Evolutionary conservation across 1,284 basidiomycete genomes (phyloP), one percentile per base, ranked within the genome.

Genomic region (Xerocomus cyaneibrunnescens): DNA sequence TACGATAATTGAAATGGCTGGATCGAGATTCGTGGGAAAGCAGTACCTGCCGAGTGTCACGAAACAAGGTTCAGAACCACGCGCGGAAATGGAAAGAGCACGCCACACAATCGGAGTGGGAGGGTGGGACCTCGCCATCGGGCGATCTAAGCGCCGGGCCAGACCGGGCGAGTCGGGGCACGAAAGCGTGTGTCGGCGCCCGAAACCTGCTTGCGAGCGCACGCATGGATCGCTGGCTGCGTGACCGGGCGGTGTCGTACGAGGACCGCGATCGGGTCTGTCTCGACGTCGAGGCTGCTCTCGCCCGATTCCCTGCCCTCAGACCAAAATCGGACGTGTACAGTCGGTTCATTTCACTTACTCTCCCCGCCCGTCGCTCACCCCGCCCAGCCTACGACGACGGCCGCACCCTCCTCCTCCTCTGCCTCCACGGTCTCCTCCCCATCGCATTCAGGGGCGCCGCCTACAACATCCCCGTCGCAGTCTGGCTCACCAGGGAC

Each of bases 381-480:
- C 36, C 50, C n/a, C 36, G n/a, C 28, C 8, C 57, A 94, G 92
- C 90, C 1, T 95, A 91, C 74, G 94, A 99, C 72, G 94, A 98
- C 60, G 96, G 96, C 27, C 84, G 95, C 34, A 88, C 92, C 0
- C 91, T 94, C 62, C 79, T 98, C 8, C 80, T 99, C 14, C 83
- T 99, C 52, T 93, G 89, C 53, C 62, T 98, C 2, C 89, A 95
- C 61, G 97, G 97, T 10, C 85, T 98, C 1, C 76, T 99, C 0
- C 95, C 94, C 2, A 95, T 99, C 58, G 70, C 79, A 0, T 98
- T 85, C 72, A 82, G 87, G 45, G 75, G 77, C 5, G 74, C 83
- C 0, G 80, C 87, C 1, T 99, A 99, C 76, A 92, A 99, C 69
- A 98, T 99, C 60, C 96, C 97, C 3, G 72, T 99, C 61, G 83